A percentile compares a stretch with the other conserved stretches of the same genome.
Evolutionary conservation across 495 filamentous ascomycete species (phyloP).

Genomic region (Bacidia rubella): DNA sequence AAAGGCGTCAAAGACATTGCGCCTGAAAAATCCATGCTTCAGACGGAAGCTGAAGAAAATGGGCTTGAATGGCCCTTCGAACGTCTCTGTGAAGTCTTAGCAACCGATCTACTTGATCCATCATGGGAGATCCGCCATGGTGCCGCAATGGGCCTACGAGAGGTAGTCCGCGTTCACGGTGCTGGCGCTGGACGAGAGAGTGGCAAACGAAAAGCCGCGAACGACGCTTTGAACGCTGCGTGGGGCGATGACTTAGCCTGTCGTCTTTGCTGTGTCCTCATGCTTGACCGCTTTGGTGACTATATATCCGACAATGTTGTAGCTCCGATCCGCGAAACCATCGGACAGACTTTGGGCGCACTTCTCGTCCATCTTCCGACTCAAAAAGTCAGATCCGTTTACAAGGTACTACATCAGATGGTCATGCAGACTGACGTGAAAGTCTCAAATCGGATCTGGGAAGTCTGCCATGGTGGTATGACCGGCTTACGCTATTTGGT

Average conservation of each 20-base stretch:
- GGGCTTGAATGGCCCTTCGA: conserved; percentile 91
- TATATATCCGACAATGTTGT: conserved; percentile 96
- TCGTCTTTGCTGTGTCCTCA: conserved; percentile 83
- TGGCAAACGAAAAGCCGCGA: conserved; percentile 57
- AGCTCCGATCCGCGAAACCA: conserved; percentile 88
- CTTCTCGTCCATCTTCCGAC: conserved; percentile 68
- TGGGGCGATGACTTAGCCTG: conserved; percentile 93
- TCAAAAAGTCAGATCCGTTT: conserved; percentile 63
- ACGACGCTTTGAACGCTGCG: conserved; percentile 60
- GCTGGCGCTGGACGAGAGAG: conserved; percentile 70
- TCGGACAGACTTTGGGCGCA: conserved; percentile 88
- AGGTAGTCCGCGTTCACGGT: conserved; percentile 84
- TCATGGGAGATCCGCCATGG: conserved; percentile 97
- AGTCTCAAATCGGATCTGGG: conserved; percentile 63
- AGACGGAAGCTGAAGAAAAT: conserved; percentile 56
- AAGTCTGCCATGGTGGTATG: conserved; percentile 96
- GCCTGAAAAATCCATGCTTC: conserved; percentile 44
- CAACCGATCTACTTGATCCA: conserved; percentile 81
- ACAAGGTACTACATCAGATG: conserved; percentile 67
- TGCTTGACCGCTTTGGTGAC: conserved; percentile 94
- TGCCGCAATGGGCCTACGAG: conserved; percentile 86
- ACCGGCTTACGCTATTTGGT: conserved; percentile 89
- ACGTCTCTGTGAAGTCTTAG: conserved; percentile 83
- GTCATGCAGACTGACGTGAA: conserved; percentile 80
- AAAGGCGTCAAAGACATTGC: conserved; percentile 52